Conservation (phyloP, 2,329 filamentous ascomycete species). For the Sporothrix dimorphospora region DNA sequence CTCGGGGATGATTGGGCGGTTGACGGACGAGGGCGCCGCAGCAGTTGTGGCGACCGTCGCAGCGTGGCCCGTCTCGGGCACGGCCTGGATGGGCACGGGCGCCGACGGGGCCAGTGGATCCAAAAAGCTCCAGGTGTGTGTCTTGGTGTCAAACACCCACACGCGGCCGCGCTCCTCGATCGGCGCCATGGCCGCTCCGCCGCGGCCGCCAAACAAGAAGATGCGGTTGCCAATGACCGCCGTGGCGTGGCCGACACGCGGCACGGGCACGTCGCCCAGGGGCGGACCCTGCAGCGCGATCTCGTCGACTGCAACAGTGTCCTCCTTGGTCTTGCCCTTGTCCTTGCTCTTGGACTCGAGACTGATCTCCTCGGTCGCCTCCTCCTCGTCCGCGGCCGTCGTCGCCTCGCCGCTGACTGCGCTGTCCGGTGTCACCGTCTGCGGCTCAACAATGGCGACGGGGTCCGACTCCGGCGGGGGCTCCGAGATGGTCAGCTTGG, state of each 20-base stretch:
- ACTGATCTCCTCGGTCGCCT: constrained; percentile 36
- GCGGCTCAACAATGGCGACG: constrained; percentile 31
- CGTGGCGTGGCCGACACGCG: constrained; percentile 74
- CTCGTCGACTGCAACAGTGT: constrained; percentile 24
- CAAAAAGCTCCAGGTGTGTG: constrained; percentile 66
- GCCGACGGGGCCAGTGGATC: constrained; percentile 55
- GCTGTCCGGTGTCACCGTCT: constrained; percentile 9
- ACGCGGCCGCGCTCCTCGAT: constrained; percentile 74
- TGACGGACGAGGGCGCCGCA: neutral
- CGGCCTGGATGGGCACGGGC: constrained; percentile 39
- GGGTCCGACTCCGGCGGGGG: constrained; percentile 32
- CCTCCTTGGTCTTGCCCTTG: constrained; percentile 44
- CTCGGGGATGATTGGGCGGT: constrained; percentile 53
- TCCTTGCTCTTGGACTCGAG: constrained; percentile 24
- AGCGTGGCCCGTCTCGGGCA: constrained; percentile 30
- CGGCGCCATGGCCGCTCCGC: constrained; percentile 67
- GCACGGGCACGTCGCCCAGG: constrained; percentile 58
- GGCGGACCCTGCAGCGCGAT: constrained; percentile 40
- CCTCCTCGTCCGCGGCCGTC: constrained; percentile 36
- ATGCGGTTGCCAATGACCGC: constrained; percentile 69
- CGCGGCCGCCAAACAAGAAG: constrained; percentile 81
- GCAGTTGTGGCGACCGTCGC: constrained; percentile 28
- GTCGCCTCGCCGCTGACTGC: neutral
- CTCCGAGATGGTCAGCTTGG: constrained; percentile 36
- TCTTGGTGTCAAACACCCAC: constrained; percentile 73